These are phyloP conservation scores for Fusarium buharicum DNA, from an alignment of 2,329 filamentous ascomycete species.

Conservation along the genomic window DNA sequence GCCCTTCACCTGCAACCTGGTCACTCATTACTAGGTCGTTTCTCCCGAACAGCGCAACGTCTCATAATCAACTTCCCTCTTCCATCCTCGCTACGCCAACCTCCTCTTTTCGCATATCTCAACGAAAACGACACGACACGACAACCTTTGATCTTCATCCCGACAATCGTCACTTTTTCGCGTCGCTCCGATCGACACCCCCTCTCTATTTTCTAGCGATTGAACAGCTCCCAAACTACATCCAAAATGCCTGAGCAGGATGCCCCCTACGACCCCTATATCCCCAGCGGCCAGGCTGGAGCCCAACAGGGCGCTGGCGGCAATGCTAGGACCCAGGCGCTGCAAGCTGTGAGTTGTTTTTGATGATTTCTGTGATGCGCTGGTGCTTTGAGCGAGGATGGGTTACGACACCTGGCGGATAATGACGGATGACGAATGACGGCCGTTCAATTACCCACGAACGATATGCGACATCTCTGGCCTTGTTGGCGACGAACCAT, in stretches of 20 bases:
- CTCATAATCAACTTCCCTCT: constrained; percentile 44
- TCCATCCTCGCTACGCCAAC: constrained; percentile 43
- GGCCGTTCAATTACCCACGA: constrained; percentile 11
- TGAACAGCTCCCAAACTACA: constrained; percentile 12
- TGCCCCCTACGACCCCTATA: constrained; percentile 87
- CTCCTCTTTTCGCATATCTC: constrained; percentile 40
- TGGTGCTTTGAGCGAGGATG: constrained; percentile 24
- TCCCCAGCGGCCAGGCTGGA: constrained; percentile 73
- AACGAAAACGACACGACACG: constrained; percentile 28
- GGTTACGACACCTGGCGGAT: constrained; percentile 31
- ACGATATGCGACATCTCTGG: constrained; percentile 1
- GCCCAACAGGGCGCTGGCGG: constrained; percentile 57
- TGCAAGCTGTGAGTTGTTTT: constrained; percentile 79
- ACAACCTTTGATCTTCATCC: constrained; percentile 25
- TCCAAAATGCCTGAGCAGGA: constrained; percentile 64
- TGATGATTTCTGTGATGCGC: constrained; percentile 29
- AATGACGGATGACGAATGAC: constrained; percentile 21
- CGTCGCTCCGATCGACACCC: constrained; percentile 31
- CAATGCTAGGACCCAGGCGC: constrained; percentile 68
- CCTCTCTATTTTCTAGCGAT: constrained; percentile 26
- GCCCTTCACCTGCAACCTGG: constrained; percentile 33
- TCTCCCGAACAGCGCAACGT: constrained; percentile 46
- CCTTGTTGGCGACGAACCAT: neutral
- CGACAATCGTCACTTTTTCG: constrained; percentile 22
- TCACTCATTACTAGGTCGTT: constrained; percentile 43